A percentile compares a stretch with the other conserved stretches of the same genome.
These are phyloP conservation scores for Helenozyma baotianmanensis DNA, from an alignment of 805 yeast genomes.

Conservation along the genomic window DNA sequence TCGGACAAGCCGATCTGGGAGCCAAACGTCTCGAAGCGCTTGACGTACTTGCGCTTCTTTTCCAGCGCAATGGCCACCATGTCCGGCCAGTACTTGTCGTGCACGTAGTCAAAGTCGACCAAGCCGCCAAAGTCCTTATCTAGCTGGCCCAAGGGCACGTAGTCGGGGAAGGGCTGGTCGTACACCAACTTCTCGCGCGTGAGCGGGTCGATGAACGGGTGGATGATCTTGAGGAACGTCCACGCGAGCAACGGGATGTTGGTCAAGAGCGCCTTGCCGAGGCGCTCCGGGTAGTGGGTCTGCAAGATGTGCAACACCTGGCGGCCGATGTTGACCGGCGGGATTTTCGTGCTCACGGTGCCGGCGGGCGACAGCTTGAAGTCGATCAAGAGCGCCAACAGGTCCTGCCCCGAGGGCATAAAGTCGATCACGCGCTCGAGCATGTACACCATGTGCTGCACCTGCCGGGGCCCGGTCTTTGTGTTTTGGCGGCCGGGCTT, in stretches of 20 bases:
- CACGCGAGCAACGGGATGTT: slow-evolving; percentile 94
- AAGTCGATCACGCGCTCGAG: slow-evolving; percentile 87
- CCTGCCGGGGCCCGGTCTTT: slow-evolving; percentile 82
- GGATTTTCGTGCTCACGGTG: slow-evolving; percentile 63
- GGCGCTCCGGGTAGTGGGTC: slow-evolving; percentile 95
- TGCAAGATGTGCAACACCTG: slow-evolving; percentile 91
- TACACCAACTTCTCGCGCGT: slow-evolving; percentile 91
- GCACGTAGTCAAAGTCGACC: slow-evolving; percentile 79
- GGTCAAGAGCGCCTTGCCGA: slow-evolving; percentile 87
- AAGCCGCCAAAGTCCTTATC: slow-evolving; percentile 83
- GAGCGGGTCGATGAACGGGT: slow-evolving; percentile 94
- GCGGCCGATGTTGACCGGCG: slow-evolving; percentile 84
- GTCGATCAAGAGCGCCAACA: slow-evolving; percentile 85
- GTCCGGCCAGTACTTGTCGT: slow-evolving; percentile 73
- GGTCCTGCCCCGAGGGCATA: slow-evolving; percentile 97
- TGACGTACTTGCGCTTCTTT: slow-evolving; percentile 59
- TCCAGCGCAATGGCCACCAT: slow-evolving; percentile 56
- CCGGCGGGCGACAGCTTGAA: slow-evolving; percentile 74
- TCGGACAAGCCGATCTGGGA: slow-evolving; percentile 75
- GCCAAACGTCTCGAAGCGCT: slow-evolving; percentile 71
- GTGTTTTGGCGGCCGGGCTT: slow-evolving; percentile 97
- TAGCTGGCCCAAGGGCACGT: slow-evolving; percentile 76
- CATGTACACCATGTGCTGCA: slow-evolving; percentile 92
- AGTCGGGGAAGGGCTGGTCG: slow-evolving; percentile 81
- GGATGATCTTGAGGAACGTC: slow-evolving; percentile 85